Evolutionary conservation across 192 early-diverging fungal species (phyloP).

Genomic region (Rhizoclosmatium globosum): DNA sequence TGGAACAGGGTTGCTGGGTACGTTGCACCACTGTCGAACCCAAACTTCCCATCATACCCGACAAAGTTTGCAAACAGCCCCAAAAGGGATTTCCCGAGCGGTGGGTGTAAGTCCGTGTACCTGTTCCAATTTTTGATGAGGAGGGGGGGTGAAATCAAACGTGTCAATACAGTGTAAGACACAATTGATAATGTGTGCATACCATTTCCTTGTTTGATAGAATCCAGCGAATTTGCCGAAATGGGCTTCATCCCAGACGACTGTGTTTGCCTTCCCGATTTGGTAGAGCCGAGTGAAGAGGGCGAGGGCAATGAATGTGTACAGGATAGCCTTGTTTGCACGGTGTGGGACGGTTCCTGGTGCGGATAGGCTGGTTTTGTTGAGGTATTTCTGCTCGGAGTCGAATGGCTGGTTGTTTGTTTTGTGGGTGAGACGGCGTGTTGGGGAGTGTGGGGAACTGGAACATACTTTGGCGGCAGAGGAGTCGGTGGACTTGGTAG

Average conservation of each 20-base stretch:
- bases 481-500: too few relatives aligned
- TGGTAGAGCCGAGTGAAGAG: conserved; percentile 28
- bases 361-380: neutral
- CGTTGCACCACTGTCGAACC: conserved; percentile 75
- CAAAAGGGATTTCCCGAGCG: conserved; percentile 94
- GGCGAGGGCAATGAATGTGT: neutral
- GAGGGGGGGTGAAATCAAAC: neutral
- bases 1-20: conserved; percentile 89
- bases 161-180: neutral
- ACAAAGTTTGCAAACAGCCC: conserved; percentile 82
- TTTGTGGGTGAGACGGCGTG: neutral
- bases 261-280: conserved; percentile 20
- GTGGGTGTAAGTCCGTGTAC: conserved; percentile 98
- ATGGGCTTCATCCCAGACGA: conserved; percentile 66
- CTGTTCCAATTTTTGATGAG: neutral
- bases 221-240: conserved; percentile 89
- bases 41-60: conserved; percentile 86
- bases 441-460: neutral
- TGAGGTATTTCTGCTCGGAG: conserved; percentile 13
- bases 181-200: neutral
- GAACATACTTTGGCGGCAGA: neutral
- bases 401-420: neutral
- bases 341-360: neutral
- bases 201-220: conserved; percentile 89
- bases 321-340: neutral